These are phyloP conservation scores for Epicoccum nigrum DNA, from an alignment of 2,329 filamentous ascomycete species.

Conservation along the genomic window DNA sequence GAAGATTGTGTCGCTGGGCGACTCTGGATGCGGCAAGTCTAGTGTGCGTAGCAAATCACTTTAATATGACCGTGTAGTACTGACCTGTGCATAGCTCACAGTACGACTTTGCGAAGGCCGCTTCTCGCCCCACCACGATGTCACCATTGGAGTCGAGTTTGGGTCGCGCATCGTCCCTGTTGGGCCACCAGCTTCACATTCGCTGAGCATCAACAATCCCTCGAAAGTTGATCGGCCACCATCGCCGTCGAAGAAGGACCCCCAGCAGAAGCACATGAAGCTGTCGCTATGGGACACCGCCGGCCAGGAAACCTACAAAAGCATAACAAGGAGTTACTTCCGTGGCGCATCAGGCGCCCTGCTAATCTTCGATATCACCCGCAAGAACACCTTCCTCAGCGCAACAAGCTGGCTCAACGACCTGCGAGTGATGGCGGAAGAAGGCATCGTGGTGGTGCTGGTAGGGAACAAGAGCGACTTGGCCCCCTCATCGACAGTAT, in stretches of 20 bases:
- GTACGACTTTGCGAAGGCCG: conserved; percentile 96
- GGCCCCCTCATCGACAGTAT: conserved; percentile 55
- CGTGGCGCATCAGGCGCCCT: conserved; percentile 78
- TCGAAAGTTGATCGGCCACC: conserved; percentile 22
- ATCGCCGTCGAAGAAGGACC: conserved; percentile 39
- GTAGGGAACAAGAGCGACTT: conserved; percentile 96
- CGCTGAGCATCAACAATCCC: conserved; percentile 61
- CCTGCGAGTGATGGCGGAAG: conserved; percentile 91
- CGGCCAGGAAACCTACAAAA: conserved; percentile 97
- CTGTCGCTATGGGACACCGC: conserved; percentile 94
- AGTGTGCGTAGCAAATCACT: conserved; percentile 52
- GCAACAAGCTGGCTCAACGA: conserved; percentile 95
- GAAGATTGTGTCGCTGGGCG: conserved; percentile 97
- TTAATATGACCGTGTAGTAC: neutral
- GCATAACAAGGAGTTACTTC: conserved; percentile 92
- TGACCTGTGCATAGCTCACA: conserved; percentile 65
- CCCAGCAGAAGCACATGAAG: conserved; percentile 80
- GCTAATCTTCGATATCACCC: conserved; percentile 92
- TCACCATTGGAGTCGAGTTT: conserved; percentile 96
- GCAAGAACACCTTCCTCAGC: conserved; percentile 82
- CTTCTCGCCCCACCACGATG: conserved; percentile 93
- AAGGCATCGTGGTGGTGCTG: conserved; percentile 90
- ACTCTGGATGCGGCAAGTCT: conserved; percentile 95
- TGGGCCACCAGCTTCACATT: conserved; percentile 75
- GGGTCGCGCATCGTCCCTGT: conserved; percentile 91